Percentiles rank a stretch among this genome's conserved stretches.
Evolutionary conservation across 2,329 filamentous ascomycete genomes (phyloP).

Genomic region (Acephala macrosclerotiorum): DNA sequence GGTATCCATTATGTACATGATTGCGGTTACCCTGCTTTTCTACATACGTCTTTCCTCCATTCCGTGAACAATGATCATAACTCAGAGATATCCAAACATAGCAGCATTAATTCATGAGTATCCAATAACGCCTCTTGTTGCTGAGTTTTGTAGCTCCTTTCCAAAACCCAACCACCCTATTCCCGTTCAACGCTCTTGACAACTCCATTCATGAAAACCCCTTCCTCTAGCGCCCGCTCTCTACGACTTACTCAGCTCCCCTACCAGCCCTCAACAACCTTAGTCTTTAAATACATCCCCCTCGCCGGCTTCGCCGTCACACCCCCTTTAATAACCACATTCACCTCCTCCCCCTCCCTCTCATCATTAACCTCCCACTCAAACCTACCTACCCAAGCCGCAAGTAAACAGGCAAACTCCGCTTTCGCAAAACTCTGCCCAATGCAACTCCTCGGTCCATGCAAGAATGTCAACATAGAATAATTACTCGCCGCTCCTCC

Average conservation of each 20-base stretch:
- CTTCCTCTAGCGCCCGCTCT: not conserved
- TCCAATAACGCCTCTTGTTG: not conserved
- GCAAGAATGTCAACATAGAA: slow-evolving; percentile 81
- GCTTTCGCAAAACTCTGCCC: slow-evolving; percentile 81
- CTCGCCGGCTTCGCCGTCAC: slow-evolving; percentile 77
- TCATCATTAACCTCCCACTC: slow-evolving; percentile 64
- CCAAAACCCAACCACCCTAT: not conserved
- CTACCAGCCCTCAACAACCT: slow-evolving; percentile 71
- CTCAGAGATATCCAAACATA: not conserved
- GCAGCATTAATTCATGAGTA: not conserved
- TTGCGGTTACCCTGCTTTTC: not conserved
- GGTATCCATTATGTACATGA: slow-evolving; percentile 3
- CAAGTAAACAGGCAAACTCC: slow-evolving; percentile 86
- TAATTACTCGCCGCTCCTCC: slow-evolving; percentile 81
- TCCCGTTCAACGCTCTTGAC: not conserved
- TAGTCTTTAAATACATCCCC: slow-evolving; percentile 75
- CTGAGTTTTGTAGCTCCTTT: not conserved
- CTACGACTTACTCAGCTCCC: not conserved
- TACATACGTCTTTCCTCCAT: slow-evolving; percentile 1
- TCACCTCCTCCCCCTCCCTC: slow-evolving; percentile 70
- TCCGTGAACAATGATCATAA: not conserved
- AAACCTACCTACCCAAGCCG: slow-evolving; percentile 79
- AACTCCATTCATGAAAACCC: not conserved
- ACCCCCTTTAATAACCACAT: slow-evolving; percentile 71
- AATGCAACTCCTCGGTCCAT: slow-evolving; percentile 87